Base-by-base conservation (phyloP, 169 alveolate genomes). In the Plasmodium fragile region DNA sequence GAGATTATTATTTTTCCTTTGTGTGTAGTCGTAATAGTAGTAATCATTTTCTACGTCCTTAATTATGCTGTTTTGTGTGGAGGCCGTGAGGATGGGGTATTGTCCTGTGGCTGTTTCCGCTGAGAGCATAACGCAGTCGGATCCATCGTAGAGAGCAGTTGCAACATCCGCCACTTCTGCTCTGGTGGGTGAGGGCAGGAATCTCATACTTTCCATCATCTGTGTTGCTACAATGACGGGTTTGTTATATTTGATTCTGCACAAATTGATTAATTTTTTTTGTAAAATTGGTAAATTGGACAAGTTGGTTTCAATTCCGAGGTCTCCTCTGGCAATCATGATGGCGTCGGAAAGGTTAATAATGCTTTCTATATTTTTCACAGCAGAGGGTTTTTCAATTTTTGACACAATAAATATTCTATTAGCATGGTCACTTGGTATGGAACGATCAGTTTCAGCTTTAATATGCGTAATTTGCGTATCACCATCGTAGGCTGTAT, bases 111-210 rank as follows among this genome's bases (percentile, higher is more conserved):
- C 98, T 7, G 98, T 93, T 83, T 96, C 98, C 8, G 98, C 98
- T 28, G 98, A 97, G 41, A 97, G 93, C 99, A 99, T 98, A 52
- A 98, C 99, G 16, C 99, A 98, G 93, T 98, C 99, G 22, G 99
- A 93, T n/a, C 99, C 99, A 94, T 98, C 99, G 49, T 97, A 92
- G 16, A 99, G 97, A 0, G 99, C 99, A 83, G 98, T 98, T 83
- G 99, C 99, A 41, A 99, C 99, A 95, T 99, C 99, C 8, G 99
- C 92, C 70, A 98, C 99, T 92, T 99, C 99, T 5, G 99, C 99
- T 93, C 99, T 96, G 22, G 99, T 98, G 25, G 99, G 99, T 87
- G 98, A 90, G 10, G 99, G 98, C 65, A 97, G 96, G 10, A 96
- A 95, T 70, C 98, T 98, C 99, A 99, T 99, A 70, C 99, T 96